Evolutionary conservation across 768 basidiomycete species (phyloP), one percentile per base, ranked within the genome.

Genomic region (Rhodotorula toruloides): DNA sequence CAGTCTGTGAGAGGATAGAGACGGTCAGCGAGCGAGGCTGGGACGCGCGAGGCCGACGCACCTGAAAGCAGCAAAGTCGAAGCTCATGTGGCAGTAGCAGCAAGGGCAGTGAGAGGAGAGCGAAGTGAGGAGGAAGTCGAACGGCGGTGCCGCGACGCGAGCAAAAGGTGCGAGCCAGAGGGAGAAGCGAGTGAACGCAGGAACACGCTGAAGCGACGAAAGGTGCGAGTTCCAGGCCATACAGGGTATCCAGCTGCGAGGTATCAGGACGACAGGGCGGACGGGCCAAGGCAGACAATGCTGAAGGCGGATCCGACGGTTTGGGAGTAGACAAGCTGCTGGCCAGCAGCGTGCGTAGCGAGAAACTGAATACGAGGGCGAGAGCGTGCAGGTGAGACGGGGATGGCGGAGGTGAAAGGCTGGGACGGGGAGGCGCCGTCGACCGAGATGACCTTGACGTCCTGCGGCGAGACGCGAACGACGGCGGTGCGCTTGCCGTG

Each of bases 401-500:
- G 21, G 27, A 61, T 17, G 3, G 61, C 57, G 3, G 54, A 22
- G 7, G 61, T 47, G 53, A 63, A 59, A 6, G 61, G 53, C 1
- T 57, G 32, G 27, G 62, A 21, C 3, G 59, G 29, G 1, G 58
- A 21, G 3, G 12, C 54, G 37, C 58, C 61, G 4, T 55, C 60
- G 63, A 67, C 54, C 12, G 61, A 56, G 47, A 67, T 63, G 39
- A 52, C 61, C 29, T 57, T 50, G 39, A 62, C 68, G 29, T 58
- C 50, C n/a, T 39, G 39, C 10, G 31, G 11, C 17, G 57, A 60
- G 34, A 59, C 8, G 54, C 54, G 65, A 61, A 71, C 61, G 32
- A 70, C 61, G 43, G 62, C 40, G 22, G 67, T 72, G 40, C 43
- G 52, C 27, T 11, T 54, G 8, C 65, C 62, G 12, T 34, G 58